phyloP scores from a whole-genome alignment of 2,329 filamentous ascomycete species.

The Daldinia sp. region DNA sequence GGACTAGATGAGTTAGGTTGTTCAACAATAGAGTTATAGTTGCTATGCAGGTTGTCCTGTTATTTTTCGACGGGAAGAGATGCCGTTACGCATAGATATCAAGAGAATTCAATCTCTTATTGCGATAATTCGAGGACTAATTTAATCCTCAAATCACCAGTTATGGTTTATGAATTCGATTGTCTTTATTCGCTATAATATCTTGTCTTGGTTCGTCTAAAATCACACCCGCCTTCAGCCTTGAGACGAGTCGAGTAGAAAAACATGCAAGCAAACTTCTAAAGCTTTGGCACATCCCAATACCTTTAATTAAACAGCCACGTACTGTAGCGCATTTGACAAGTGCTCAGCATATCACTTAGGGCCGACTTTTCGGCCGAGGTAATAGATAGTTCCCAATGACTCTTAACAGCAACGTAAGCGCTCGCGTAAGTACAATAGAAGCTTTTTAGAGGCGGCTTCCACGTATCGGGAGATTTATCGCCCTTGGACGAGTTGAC shows the following conservation, averaged over 20 bases:
- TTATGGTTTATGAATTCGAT: not conserved
- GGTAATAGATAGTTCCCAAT: conserved; percentile 77
- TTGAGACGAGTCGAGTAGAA: not conserved
- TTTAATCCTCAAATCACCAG: not conserved
- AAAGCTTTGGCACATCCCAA: not conserved
- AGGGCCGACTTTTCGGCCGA: conserved; percentile 78
- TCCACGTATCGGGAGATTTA: conserved; percentile 79
- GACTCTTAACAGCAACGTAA: conserved; percentile 83
- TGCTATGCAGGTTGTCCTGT: conserved; percentile 16
- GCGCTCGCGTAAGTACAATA: conserved; percentile 82
- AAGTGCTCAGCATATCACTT: conserved; percentile 72
- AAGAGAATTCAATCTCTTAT: conserved; percentile 16
- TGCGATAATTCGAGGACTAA: conserved; percentile 19
- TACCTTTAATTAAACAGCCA: not conserved
- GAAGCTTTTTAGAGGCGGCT: conserved; percentile 76
- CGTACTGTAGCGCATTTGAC: conserved; percentile 55
- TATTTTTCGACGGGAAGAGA: conserved; percentile 6
- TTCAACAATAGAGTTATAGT: conserved; percentile 26
- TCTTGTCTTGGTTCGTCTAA: not conserved
- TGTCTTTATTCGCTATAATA: not conserved
- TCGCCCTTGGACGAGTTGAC: conserved; percentile 83
- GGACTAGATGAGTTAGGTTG: conserved; percentile 7
- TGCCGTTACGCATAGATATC: conserved; percentile 23
- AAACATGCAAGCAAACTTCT: not conserved
- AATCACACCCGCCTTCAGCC: too few relatives aligned